Percentiles rank a stretch among this genome's conserved stretches.
These are phyloP conservation scores for Graphium sp. DNA, from an alignment of 2,329 filamentous ascomycete genomes.

Conservation along the genomic window DNA sequence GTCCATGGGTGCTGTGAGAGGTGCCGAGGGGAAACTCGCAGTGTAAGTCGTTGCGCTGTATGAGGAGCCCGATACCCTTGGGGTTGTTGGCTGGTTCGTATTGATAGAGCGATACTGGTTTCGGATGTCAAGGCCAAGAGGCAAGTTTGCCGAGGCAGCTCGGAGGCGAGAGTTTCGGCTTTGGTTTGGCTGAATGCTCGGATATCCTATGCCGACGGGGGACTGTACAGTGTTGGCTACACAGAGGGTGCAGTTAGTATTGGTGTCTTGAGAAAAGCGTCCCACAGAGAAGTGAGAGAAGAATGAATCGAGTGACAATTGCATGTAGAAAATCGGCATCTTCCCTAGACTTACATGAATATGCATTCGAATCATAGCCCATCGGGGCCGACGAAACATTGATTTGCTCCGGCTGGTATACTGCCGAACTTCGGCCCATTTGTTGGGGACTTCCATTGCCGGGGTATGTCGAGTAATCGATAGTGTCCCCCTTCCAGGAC, in stretches of 20 bases:
- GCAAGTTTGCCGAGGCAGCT: slow-evolving; percentile 28
- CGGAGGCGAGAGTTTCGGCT: slow-evolving; percentile 26
- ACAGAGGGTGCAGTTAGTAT: no score
- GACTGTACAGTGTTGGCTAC: slow-evolving; percentile 29
- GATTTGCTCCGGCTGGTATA: slow-evolving; percentile 33
- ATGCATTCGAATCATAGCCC: slow-evolving; percentile 32
- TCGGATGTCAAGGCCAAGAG: slow-evolving; percentile 25
- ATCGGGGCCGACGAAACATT: slow-evolving; percentile 20
- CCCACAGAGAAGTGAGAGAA: neutral
- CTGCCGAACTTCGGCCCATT: slow-evolving; percentile 25
- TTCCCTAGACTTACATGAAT: slow-evolving; percentile 25
- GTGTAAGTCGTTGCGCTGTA: slow-evolving; percentile 26
- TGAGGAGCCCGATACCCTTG: slow-evolving; percentile 11
- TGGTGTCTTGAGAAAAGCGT: no score
- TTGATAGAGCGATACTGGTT: slow-evolving; percentile 23
- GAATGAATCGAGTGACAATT: neutral
- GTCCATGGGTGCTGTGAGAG: slow-evolving; percentile 34
- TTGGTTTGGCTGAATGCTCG: slow-evolving; percentile 24
- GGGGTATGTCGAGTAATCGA: slow-evolving; percentile 38
- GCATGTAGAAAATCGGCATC: neutral
- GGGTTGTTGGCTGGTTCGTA: slow-evolving; percentile 13
- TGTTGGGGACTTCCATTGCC: slow-evolving; percentile 25
- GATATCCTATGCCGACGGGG: slow-evolving; percentile 31
- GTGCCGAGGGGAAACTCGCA: slow-evolving; percentile 33
- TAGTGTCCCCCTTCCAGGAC: slow-evolving; percentile 44